A percentile compares a stretch with the other conserved stretches of the same genome.
Conservation (phyloP, 2,329 filamentous ascomycete genomes). For the Hortaea werneckii region DNA sequence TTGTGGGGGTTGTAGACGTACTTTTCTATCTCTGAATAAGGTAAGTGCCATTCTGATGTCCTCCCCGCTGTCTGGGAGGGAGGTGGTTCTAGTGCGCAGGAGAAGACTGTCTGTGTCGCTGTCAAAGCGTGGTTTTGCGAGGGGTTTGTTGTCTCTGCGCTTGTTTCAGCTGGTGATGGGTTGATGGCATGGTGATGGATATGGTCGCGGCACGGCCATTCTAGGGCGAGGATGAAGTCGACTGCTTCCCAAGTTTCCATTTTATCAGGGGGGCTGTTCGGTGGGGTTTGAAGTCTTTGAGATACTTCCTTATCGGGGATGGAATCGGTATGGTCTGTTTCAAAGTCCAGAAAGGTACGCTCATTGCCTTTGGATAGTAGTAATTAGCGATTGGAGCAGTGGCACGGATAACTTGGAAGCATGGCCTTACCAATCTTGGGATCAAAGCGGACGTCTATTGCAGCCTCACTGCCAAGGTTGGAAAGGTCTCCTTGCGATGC, state of each 20-base stretch:
- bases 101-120: slow-evolving; percentile 10
- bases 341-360: slow-evolving; percentile 12
- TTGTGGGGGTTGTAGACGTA: too few relatives aligned
- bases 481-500: too few relatives aligned
- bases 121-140: slow-evolving; percentile 13
- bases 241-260: slow-evolving; percentile 12
- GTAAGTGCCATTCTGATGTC: slow-evolving; percentile 15
- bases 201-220: slow-evolving; percentile 14
- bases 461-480: slow-evolving; percentile 5
- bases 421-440: slow-evolving; percentile 7
- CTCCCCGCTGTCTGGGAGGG: too few relatives aligned
- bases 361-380: slow-evolving; percentile 8
- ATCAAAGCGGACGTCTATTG: slow-evolving; percentile 10
- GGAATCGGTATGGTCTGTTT: too few relatives aligned
- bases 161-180: slow-evolving; percentile 4
- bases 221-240: slow-evolving; percentile 18
- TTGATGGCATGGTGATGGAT: slow-evolving; percentile 11
- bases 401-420: too few relatives aligned
- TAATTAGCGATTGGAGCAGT: too few relatives aligned
- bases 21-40: slow-evolving; percentile 19
- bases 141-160: neutral
- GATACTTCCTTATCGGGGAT: too few relatives aligned
- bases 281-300: too few relatives aligned
- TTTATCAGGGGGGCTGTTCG: neutral
- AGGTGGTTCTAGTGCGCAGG: slow-evolving; percentile 6